phyloP scores from a whole-genome alignment of 805 yeast species.

The Metschnikowia kunwiensis region DNA sequence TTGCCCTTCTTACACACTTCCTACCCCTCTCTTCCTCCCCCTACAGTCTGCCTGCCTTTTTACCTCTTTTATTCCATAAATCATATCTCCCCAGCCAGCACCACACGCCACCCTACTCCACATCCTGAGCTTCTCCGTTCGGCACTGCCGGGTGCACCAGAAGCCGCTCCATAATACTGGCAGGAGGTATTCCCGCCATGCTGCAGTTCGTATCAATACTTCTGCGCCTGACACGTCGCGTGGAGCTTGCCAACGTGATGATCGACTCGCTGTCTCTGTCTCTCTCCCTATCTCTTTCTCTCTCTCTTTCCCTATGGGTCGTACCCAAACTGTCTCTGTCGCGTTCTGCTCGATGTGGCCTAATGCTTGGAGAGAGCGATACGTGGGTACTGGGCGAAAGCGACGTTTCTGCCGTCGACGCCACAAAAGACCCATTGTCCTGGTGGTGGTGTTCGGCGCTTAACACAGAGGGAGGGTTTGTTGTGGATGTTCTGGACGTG shows the following conservation, averaged over 20 bases:
- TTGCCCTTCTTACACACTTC: no score
- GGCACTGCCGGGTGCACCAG: constrained; percentile 31
- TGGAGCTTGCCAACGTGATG: constrained; percentile 41
- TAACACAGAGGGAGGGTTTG: constrained; percentile 38
- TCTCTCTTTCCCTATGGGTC: constrained; percentile 12
- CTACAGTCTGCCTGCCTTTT: no score
- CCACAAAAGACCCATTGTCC: constrained; percentile 34
- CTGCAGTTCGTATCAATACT: constrained; percentile 57
- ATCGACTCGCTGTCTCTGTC: constrained; percentile 44
- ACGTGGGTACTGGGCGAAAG: constrained; percentile 40
- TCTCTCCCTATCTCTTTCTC: constrained; percentile 16
- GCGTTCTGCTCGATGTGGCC: constrained; percentile 11
- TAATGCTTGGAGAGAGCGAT: constrained; percentile 14
- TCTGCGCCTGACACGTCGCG: constrained; percentile 38
- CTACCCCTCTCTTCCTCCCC: no score
- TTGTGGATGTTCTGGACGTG: constrained; percentile 36
- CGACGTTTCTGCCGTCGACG: constrained; percentile 51
- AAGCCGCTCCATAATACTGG: constrained; percentile 62
- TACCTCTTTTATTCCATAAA: no score
- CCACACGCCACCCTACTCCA: no score
- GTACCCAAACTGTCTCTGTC: background rate
- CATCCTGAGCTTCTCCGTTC: constrained; percentile 11
- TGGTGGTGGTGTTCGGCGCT: constrained; percentile 26
- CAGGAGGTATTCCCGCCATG: constrained; percentile 69
- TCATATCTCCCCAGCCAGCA: no score